Percentiles rank a stretch among this genome's conserved stretches.
Conservation (phyloP, 1,139 yeast genomes). For the Kluyveromyces marxianus region DNA sequence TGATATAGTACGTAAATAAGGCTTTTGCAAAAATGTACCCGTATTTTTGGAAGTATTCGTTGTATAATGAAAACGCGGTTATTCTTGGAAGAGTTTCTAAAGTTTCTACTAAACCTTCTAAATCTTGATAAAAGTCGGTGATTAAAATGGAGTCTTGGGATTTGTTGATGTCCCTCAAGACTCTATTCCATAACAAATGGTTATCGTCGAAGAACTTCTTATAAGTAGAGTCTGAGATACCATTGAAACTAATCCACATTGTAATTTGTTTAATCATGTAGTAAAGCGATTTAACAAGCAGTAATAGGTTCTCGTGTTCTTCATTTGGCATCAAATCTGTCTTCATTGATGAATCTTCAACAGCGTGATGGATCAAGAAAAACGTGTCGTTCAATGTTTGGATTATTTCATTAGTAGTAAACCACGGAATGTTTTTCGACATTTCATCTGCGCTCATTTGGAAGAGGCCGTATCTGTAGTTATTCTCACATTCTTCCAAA, state of each 20-base stretch:
- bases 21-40: conserved; percentile 64
- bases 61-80: conserved; percentile 36
- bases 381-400: conserved; percentile 26
- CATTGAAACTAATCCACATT: conserved; percentile 25
- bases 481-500: conserved; percentile 38
- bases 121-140: conserved; percentile 61
- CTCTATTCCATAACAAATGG: conserved; percentile 45
- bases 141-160: conserved; percentile 51
- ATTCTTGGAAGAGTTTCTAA: conserved; percentile 46
- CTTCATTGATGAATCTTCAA: conserved; percentile 5
- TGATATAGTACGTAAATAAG: conserved; percentile 54
- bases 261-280: conserved; percentile 31
- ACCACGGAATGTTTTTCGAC: conserved; percentile 32
- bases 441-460: conserved; percentile 22
- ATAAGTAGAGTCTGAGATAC: conserved; percentile 19
- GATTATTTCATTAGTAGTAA: conserved; percentile 21
- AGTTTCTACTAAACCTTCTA: conserved; percentile 57
- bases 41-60: conserved; percentile 50
- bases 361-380: conserved; percentile 21
- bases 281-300: conserved; percentile 31
- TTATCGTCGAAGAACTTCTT: conserved; percentile 22
- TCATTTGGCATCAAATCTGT: conserved; percentile 7
- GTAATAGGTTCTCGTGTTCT: conserved; percentile 18
- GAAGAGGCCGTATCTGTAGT: conserved; percentile 30
- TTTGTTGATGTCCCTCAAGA: conserved; percentile 42